These are phyloP conservation scores for Bruguiera hainesii DNA, from an alignment of 441 rosid genomes.

Conservation along the genomic window DNA sequence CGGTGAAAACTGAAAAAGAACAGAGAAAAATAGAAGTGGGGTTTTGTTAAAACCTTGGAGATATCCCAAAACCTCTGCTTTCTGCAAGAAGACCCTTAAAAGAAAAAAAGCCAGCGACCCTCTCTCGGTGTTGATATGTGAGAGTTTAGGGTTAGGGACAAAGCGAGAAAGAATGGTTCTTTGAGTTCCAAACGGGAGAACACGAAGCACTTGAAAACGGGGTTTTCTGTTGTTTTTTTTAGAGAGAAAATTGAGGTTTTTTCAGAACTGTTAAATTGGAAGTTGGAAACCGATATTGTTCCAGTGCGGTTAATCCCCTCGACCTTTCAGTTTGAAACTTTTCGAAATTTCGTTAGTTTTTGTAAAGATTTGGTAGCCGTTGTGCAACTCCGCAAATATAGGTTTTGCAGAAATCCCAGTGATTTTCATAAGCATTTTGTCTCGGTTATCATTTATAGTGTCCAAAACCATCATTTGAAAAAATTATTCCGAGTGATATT, in stretches of 20 bases:
- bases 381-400: slow-evolving; percentile 14
- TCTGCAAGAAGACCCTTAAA: neutral
- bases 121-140: neutral
- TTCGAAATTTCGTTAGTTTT: slow-evolving; percentile 17
- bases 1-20: neutral
- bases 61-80: neutral
- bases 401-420: neutral
- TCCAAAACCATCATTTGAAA: no score
- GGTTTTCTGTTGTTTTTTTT: no score
- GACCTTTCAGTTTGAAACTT: neutral
- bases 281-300: neutral
- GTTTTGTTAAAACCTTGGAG: slow-evolving; percentile 11
- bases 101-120: neutral
- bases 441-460: no score
- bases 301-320: neutral
- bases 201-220: slow-evolving; percentile 4
- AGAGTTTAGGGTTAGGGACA: no score
- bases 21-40: neutral
- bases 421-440: no score
- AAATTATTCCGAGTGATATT: no score
- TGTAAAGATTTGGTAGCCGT: slow-evolving; percentile 15
- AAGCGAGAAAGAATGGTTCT: neutral
- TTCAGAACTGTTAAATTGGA: neutral
- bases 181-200: neutral
- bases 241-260: neutral